phyloP scores from a whole-genome alignment of 202 grass and related monocot genomes.

The Zizania palustris region DNA sequence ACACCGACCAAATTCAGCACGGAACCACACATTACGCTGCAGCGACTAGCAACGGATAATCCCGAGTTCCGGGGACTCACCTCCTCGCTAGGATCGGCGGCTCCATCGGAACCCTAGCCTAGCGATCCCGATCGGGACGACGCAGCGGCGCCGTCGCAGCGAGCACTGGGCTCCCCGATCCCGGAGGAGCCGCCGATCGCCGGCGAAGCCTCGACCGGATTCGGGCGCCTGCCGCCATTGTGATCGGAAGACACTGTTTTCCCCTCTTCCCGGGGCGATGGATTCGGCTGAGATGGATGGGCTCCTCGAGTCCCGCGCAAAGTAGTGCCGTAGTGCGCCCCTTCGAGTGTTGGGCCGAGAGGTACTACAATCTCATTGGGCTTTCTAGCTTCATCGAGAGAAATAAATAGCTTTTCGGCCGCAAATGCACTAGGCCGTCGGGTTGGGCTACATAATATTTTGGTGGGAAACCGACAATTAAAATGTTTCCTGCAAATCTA shows the following conservation, averaged over 20 bases:
- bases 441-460: no score
- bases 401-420: no score
- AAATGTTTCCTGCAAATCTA: no score
- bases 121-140: background rate
- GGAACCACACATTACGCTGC: background rate
- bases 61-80: conserved; percentile 23
- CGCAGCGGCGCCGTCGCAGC: background rate
- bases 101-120: conserved; percentile 39
- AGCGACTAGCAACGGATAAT: background rate
- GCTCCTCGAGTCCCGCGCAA: conserved; percentile 42
- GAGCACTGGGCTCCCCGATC: no score
- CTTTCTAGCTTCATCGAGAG: background rate
- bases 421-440: no score
- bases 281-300: background rate
- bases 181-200: background rate
- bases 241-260: background rate
- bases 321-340: background rate
- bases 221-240: conserved; percentile 27
- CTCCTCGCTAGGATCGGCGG: conserved; percentile 15
- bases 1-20: background rate
- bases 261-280: background rate
- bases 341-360: background rate
- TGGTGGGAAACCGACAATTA: no score
- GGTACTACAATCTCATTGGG: background rate
- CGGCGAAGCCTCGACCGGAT: background rate